These are phyloP conservation scores for Crithidia acanthocephali DNA, from an alignment of 208 protist species.

Conservation along the genomic window DNA sequence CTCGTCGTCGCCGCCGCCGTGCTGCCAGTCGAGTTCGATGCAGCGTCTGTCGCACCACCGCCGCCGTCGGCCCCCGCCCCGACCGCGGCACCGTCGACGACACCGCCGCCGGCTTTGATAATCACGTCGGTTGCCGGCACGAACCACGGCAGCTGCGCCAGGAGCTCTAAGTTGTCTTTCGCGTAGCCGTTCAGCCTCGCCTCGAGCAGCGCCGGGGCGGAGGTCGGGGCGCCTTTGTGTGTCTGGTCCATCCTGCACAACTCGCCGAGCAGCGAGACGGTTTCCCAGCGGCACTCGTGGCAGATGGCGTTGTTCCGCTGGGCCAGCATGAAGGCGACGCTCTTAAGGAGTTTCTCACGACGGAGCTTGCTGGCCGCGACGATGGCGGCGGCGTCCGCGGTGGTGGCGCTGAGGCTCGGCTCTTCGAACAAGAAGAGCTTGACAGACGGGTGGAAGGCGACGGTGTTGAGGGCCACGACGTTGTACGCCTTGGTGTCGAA, in stretches of 20 bases:
- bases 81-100: slow-evolving; percentile 13
- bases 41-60: too few relatives aligned
- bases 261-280: slow-evolving; percentile 78
- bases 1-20: too few relatives aligned
- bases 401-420: background rate
- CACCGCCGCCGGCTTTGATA: slow-evolving; percentile 38
- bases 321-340: slow-evolving; percentile 75
- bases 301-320: slow-evolving; percentile 72
- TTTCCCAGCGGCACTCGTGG: slow-evolving; percentile 82
- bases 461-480: slow-evolving; percentile 78
- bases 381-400: background rate
- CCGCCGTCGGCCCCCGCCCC: background rate
- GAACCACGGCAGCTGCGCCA: slow-evolving; percentile 82
- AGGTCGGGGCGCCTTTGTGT: slow-evolving; percentile 32
- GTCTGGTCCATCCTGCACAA: slow-evolving; percentile 72
- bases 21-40: too few relatives aligned
- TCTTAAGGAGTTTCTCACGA: slow-evolving; percentile 61
- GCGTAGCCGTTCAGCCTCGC: slow-evolving; percentile 72
- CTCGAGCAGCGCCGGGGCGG: slow-evolving; percentile 38
- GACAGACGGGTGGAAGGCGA: slow-evolving; percentile 83
- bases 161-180: slow-evolving; percentile 67
- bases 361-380: slow-evolving; percentile 27
- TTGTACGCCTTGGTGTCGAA: slow-evolving; percentile 73
- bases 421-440: slow-evolving; percentile 84
- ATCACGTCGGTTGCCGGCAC: slow-evolving; percentile 47